Evolutionary conservation across 495 filamentous ascomycete genomes (phyloP).

Genomic region (Podospora conica): DNA sequence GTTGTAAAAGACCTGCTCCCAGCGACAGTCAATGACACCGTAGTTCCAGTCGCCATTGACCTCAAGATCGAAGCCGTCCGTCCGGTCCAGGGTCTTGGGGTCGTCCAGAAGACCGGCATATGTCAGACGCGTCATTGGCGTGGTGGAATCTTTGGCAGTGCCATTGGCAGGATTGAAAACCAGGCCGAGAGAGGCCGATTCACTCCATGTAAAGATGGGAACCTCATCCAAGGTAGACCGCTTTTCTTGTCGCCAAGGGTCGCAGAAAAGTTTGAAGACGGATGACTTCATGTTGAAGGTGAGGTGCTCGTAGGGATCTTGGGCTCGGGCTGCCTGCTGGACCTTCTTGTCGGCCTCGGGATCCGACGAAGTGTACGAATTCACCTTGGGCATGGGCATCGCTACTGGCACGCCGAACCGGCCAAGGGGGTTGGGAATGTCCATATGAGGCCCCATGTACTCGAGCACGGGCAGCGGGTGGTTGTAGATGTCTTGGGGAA

Average conservation of each 20-base stretch:
- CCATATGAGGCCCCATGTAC: no score
- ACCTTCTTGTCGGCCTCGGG: no score
- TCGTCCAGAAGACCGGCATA: not conserved
- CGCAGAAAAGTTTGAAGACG: no score
- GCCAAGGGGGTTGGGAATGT: not conserved
- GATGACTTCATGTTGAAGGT: no score
- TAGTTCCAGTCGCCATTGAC: not conserved
- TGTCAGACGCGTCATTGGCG: not conserved
- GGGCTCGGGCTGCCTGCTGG: no score
- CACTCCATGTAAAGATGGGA: no score
- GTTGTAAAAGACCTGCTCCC: not conserved
- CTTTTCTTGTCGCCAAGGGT: no score
- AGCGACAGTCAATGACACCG: not conserved
- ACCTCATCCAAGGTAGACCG: no score
- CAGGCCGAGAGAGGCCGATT: no score
- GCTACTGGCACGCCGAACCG: not conserved
- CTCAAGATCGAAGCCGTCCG: not conserved
- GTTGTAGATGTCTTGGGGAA: slow-evolving; percentile 1
- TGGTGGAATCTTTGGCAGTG: not conserved
- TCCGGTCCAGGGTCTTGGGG: not conserved
- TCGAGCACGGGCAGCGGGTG: slow-evolving; percentile 1
- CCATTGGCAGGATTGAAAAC: not conserved
- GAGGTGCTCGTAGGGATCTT: no score
- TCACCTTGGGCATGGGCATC: not conserved
- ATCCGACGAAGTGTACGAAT: no score